Conservation (phyloP, 225 moss, liverwort and hornwort genomes). For the Pleurozium schreberi region DNA sequence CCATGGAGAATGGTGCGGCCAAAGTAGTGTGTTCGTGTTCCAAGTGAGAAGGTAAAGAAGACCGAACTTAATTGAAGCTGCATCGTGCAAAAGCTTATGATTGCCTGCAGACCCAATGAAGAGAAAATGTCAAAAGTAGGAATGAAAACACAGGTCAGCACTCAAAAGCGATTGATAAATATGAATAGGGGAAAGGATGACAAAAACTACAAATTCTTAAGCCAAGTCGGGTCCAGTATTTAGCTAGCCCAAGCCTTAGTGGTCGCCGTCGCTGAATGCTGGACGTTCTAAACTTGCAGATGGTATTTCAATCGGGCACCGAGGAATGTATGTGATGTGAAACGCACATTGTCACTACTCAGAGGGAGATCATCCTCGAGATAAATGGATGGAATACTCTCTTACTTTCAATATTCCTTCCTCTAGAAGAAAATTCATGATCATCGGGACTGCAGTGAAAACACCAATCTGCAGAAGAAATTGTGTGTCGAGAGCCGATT, state of each 20-base stretch:
- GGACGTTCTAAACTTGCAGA: neutral
- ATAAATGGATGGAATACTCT: neutral
- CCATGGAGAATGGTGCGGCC: slow-evolving; percentile 67
- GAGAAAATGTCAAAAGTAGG: neutral
- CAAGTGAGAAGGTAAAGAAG: slow-evolving; percentile 63
- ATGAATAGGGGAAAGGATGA: neutral
- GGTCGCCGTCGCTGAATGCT: neutral
- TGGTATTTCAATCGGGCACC: neutral
- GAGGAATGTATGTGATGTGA: neutral
- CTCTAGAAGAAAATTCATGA: slow-evolving; percentile 49
- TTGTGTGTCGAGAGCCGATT: slow-evolving; percentile 48
- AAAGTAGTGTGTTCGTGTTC: slow-evolving; percentile 59
- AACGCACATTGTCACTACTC: neutral
- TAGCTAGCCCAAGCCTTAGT: neutral
- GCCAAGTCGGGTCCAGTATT: neutral
- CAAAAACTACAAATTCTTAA: neutral
- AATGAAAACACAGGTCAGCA: neutral
- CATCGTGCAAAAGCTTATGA: slow-evolving; percentile 49
- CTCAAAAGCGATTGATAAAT: neutral
- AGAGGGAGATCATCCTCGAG: neutral
- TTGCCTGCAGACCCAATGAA: slow-evolving; percentile 17
- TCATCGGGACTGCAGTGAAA: slow-evolving; percentile 58
- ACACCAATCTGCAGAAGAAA: slow-evolving; percentile 62
- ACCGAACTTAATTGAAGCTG: slow-evolving; percentile 56
- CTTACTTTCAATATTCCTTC: slow-evolving; percentile 47